Evolutionary conservation across 768 basidiomycete species (phyloP).

Genomic region (Phaeolepiota aurea): DNA sequence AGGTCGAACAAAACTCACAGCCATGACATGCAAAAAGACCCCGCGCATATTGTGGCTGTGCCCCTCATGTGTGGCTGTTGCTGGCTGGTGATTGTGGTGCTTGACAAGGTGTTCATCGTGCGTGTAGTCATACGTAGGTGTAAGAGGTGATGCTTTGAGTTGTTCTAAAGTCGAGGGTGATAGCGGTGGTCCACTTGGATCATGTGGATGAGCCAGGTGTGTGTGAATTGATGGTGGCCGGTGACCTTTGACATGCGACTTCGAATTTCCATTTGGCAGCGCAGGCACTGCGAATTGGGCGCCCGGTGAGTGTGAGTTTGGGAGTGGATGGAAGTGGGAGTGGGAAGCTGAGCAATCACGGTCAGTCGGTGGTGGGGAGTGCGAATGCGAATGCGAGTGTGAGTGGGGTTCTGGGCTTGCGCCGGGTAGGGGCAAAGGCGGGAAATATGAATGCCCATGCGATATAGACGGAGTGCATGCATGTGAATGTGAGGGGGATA

Average conservation of each 20-base stretch:
- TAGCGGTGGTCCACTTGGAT: too few relatives aligned
- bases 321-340: slow-evolving; percentile 13
- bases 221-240: too few relatives aligned
- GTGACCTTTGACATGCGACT: too few relatives aligned
- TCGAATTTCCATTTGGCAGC: too few relatives aligned
- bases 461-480: not conserved
- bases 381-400: slow-evolving; percentile 13
- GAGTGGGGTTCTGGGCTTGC: not conserved
- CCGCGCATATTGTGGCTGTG: slow-evolving; percentile 99
- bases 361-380: slow-evolving; percentile 13
- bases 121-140: slow-evolving; percentile 53
- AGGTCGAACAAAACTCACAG: slow-evolving; percentile 40
- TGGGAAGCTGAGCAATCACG: slow-evolving; percentile 19
- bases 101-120: slow-evolving; percentile 43
- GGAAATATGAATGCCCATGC: not conserved
- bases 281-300: too few relatives aligned
- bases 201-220: too few relatives aligned
- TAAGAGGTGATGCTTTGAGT: slow-evolving; percentile 38
- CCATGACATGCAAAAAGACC: slow-evolving; percentile 96
- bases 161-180: slow-evolving; percentile 2
- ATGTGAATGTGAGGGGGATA: not conserved
- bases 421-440: too few relatives aligned
- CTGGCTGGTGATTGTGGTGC: slow-evolving; percentile 47
- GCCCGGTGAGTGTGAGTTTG: slow-evolving; percentile 10
- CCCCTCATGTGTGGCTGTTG: slow-evolving; percentile 62